phyloP scores from a whole-genome alignment of 345 rosid species.

The Diplotaxis tenuifolia region DNA sequence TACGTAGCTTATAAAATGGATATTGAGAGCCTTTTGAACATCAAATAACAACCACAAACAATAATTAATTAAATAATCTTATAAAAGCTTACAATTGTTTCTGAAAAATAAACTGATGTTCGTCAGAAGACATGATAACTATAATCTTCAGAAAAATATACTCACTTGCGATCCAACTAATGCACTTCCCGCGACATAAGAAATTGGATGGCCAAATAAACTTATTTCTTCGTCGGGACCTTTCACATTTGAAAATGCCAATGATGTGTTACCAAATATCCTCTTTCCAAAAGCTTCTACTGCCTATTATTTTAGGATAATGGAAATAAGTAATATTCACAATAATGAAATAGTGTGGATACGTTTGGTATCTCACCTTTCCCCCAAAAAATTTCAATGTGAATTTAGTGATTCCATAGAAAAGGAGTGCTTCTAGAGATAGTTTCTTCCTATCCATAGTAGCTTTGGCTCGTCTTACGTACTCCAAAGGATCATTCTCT shows the following conservation, averaged over 20 bases:
- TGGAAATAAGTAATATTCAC: background rate
- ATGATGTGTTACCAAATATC: slow-evolving; percentile 41
- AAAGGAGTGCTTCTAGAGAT: slow-evolving; percentile 45
- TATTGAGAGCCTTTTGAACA: slow-evolving; percentile 59
- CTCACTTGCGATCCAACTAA: slow-evolving; percentile 56
- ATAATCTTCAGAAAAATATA: background rate
- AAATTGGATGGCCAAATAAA: slow-evolving; percentile 51
- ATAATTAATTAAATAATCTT: slow-evolving; percentile 24
- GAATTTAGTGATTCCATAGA: slow-evolving; percentile 20
- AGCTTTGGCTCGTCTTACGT: slow-evolving; percentile 48
- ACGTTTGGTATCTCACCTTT: slow-evolving; percentile 32
- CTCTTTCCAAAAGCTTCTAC: slow-evolving; percentile 24
- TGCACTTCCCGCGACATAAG: slow-evolving; percentile 55
- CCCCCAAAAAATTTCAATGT: slow-evolving; percentile 37
- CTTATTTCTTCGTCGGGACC: slow-evolving; percentile 60
- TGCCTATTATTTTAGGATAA: background rate
- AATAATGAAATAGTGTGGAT: too few relatives aligned
- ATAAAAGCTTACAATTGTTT: background rate
- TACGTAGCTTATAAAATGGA: slow-evolving; percentile 69
- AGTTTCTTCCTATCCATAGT: slow-evolving; percentile 46
- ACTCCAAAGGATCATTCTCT: slow-evolving; percentile 47
- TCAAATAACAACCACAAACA: slow-evolving; percentile 38
- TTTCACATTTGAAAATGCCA: slow-evolving; percentile 52
- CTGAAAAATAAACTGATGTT: background rate
- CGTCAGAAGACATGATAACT: background rate